These are phyloP conservation scores for Zygnema circumcarinatum DNA, from an alignment of 139 green algal species.

Conservation along the genomic window DNA sequence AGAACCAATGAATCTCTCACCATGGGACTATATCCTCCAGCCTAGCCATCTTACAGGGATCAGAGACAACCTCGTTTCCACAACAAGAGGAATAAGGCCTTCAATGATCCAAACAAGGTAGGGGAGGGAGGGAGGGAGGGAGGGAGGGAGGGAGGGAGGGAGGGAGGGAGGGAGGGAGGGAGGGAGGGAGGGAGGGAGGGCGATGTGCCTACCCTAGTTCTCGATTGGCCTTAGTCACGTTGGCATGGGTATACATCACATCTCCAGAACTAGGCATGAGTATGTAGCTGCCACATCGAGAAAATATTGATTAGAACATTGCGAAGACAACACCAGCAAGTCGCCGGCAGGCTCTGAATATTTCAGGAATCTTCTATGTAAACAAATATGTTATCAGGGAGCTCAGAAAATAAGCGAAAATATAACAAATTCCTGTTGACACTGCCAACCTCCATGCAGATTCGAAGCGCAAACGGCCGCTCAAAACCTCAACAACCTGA, in stretches of 20 bases:
- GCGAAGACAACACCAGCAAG: background rate
- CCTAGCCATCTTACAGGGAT: background rate
- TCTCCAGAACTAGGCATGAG: conserved; percentile 74
- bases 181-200: conserved; percentile 8
- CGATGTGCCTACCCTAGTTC: conserved; percentile 64
- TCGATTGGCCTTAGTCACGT: conserved; percentile 69
- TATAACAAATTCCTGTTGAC: no score
- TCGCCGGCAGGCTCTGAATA: background rate
- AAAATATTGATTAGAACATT: background rate
- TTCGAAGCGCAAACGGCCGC: no score
- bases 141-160: conserved; percentile 39
- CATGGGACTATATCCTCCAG: conserved; percentile 3
- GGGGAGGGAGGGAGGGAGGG: conserved; percentile 21
- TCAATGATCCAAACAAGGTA: no score
- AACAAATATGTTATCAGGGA: no score
- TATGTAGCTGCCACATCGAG: conserved; percentile 62
- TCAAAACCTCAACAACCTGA: background rate
- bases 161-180: conserved; percentile 39
- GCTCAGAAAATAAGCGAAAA: no score
- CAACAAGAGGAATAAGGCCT: no score
- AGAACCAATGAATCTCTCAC: background rate
- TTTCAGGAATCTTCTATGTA: no score
- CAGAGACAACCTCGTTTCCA: background rate
- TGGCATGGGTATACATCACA: conserved; percentile 79
- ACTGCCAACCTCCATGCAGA: no score